Evolutionary conservation across 805 yeast genomes (phyloP), one percentile per base, ranked within the genome.

Genomic region (Candida nanaspora): DNA sequence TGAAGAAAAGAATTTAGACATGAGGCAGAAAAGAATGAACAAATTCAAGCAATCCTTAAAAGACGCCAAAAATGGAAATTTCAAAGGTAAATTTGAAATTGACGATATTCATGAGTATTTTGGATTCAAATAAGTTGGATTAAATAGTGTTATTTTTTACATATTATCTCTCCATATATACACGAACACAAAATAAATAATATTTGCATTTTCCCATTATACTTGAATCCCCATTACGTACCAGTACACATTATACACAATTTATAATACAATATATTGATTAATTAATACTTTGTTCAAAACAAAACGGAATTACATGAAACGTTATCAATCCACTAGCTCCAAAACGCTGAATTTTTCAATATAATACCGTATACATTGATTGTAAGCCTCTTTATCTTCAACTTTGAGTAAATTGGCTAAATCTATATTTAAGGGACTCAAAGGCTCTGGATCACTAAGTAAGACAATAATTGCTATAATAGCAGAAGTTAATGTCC

Each of bases 401-500:
- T 72, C 75, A 32, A 60, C 57, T 43, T 80, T 70, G 44, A 68
- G 63, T 27, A 82, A 51, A 47, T 77, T 80, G 6, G 87, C 84
- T 59, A 80, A 66, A 53, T 83, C 89, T 14, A 83, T 66, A 51
- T 83, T 80, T 38, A 83, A 58, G 0, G 91, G 91, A 32, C 84
- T 76, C 45, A 78, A 77, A 0, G 86, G 82, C 52, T 79, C 87
- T 0, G 88, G 88, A 38, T 76, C 74, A 33, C 70, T 74, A 8
- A 82, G 51, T 14, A 83, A 64, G 54, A 75, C 61, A 26, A 78
- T 52, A 2, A 82, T 70, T 1, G 86, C 86, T 15, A 72, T 68
- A 35, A 80, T 62, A 6, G 76, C 63, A 41, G 76, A 65, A 36
- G 70, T 59, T 35, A 83, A 52, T 40, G 78, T 74, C 85, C 87